Evolutionary conservation across 306 rosid species (phyloP).

Genomic region (Acacia melanoxylon): DNA sequence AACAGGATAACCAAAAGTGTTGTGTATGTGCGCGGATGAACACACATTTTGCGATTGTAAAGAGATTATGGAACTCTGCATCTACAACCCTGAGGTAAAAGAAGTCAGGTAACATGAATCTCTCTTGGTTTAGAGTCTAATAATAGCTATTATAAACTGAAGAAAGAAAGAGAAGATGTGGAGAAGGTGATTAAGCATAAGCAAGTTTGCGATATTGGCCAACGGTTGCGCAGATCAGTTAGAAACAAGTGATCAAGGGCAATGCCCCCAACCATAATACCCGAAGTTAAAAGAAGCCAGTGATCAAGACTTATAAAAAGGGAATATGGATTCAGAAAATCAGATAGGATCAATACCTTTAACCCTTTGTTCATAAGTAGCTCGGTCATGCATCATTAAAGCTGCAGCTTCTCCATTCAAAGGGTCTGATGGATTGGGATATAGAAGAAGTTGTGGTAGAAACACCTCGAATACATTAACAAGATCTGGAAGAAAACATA

Average conservation of each 20-base stretch:
- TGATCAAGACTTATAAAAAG: neutral
- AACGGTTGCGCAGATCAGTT: neutral
- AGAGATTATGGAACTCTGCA: neutral
- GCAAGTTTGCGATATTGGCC: slow-evolving; percentile 6
- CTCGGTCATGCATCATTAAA: slow-evolving; percentile 52
- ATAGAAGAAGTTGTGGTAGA: slow-evolving; percentile 61
- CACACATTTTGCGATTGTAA: neutral
- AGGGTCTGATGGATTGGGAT: slow-evolving; percentile 65
- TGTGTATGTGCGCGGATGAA: neutral
- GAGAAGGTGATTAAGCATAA: neutral
- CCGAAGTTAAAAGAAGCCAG: neutral
- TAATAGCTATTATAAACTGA: neutral
- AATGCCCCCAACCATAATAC: neutral
- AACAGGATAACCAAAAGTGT: neutral
- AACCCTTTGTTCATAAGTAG: slow-evolving; percentile 53
- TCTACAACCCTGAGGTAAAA: neutral
- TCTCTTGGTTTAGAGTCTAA: slow-evolving; percentile 11
- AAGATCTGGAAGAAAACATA: slow-evolving; percentile 47
- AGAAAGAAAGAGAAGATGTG: neutral
- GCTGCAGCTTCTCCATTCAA: slow-evolving; percentile 68
- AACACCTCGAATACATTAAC: slow-evolving; percentile 64
- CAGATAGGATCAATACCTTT: slow-evolving; percentile 40
- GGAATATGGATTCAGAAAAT: slow-evolving; percentile 21
- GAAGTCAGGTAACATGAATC: neutral
- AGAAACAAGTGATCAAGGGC: neutral